Conservation (phyloP, 1,284 basidiomycete species). For the Ustilago nuda region DNA sequence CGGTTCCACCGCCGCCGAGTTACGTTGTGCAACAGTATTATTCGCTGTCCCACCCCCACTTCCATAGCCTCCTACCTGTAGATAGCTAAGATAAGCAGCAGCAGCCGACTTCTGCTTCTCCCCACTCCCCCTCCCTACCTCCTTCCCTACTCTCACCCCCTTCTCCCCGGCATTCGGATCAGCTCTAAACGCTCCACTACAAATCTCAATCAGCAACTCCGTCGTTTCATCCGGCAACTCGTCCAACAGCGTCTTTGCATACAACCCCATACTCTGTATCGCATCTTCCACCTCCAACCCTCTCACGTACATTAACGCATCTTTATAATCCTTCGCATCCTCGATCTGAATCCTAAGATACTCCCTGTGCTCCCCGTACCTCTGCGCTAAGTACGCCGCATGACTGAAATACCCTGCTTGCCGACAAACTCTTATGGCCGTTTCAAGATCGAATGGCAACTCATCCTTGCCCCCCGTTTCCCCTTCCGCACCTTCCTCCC, state of each 20-base stretch:
- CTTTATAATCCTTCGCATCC: conserved; percentile 83
- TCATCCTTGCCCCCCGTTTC: conserved; percentile 73
- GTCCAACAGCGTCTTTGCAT: conserved; percentile 75
- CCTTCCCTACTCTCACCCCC: conserved; percentile 4
- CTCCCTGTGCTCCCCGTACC: conserved; percentile 90
- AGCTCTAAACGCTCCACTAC: conserved; percentile 75
- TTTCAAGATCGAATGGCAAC: conserved; percentile 94
- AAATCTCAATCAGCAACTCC: conserved; percentile 88
- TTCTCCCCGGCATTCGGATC: conserved; percentile 13
- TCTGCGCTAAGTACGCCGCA: conserved; percentile 90
- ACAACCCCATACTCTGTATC: conserved; percentile 63
- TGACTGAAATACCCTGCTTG: conserved; percentile 97
- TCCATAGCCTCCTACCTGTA: conserved; percentile 53
- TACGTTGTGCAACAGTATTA: conserved; percentile 32
- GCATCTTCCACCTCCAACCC: conserved; percentile 78
- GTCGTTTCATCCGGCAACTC: conserved; percentile 88
- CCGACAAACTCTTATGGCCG: conserved; percentile 93
- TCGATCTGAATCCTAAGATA: conserved; percentile 94
- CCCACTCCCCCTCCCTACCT: conserved; percentile 9
- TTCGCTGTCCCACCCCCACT: conserved; percentile 13
- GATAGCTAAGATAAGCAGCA: conserved; percentile 53
- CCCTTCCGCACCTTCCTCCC: conserved; percentile 58
- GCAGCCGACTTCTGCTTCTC: conserved; percentile 19
- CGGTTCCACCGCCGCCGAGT: conserved; percentile 37
- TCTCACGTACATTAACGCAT: conserved; percentile 84